Evolutionary conservation across 495 filamentous ascomycete genomes (phyloP).

Genomic region (Oleoguttula mirabilis): DNA sequence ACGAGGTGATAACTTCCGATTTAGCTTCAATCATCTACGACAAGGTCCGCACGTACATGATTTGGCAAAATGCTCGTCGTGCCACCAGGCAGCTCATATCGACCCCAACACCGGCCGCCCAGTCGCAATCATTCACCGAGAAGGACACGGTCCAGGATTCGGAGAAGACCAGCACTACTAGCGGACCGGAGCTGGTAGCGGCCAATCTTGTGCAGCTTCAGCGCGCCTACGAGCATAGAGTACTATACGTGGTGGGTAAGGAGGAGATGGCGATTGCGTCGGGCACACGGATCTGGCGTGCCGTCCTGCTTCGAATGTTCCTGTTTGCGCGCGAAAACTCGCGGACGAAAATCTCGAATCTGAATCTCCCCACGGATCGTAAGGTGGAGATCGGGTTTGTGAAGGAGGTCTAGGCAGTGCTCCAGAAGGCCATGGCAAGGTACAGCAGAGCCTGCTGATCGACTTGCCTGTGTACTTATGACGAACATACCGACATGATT

Average conservation of each 20-base stretch:
- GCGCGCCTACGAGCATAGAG: constrained; percentile 43
- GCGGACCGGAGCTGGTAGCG: neutral
- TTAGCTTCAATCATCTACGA: constrained; percentile 46
- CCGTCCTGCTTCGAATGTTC: constrained; percentile 42
- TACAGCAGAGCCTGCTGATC: too few species aligned
- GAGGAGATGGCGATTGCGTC: constrained; percentile 50
- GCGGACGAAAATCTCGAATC: constrained; percentile 26
- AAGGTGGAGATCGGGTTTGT: constrained; percentile 31
- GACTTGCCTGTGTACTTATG: too few species aligned
- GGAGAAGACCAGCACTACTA: neutral
- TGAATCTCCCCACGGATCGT: constrained; percentile 23
- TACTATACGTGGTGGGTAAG: constrained; percentile 63
- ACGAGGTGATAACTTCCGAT: constrained; percentile 49
- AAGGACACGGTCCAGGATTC: neutral
- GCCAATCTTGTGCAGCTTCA: constrained; percentile 34
- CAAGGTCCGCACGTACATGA: constrained; percentile 42
- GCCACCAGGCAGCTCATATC: neutral
- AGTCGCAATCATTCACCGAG: neutral
- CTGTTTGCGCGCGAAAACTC: constrained; percentile 55
- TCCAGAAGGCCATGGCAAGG: too few species aligned
- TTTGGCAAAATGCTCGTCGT: constrained; percentile 8
- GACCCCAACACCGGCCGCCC: neutral
- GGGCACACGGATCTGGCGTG: constrained; percentile 34
- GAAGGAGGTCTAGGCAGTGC: constrained; percentile 27
- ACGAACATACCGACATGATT: too few species aligned